Evolutionary conservation across 192 early-diverging fungal species (phyloP).

Genomic region (Backusella parvicylindrica): DNA sequence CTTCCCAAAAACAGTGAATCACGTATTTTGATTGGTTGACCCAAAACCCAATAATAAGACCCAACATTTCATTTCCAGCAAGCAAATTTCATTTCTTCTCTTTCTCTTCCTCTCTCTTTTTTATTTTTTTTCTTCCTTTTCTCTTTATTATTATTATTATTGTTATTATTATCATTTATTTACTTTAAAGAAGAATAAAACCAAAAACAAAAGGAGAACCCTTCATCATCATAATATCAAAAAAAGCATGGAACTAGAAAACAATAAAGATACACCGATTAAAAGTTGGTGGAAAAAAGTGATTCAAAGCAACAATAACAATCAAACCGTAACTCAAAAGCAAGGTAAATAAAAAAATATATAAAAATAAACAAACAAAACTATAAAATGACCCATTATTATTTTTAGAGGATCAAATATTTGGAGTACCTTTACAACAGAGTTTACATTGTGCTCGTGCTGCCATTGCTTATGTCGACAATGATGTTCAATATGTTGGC

Average conservation of each 20-base stretch:
- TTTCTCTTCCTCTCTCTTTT: neutral
- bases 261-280: neutral
- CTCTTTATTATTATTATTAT: neutral
- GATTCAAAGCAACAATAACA: neutral
- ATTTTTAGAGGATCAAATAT: constrained; percentile 16
- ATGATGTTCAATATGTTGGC: constrained; percentile 31
- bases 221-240: neutral
- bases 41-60: neutral
- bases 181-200: neutral
- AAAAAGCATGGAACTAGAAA: neutral
- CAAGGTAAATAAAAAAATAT: neutral
- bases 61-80: neutral
- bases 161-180: neutral
- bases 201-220: neutral
- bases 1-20: neutral
- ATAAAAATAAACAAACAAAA: neutral
- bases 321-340: neutral
- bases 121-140: neutral
- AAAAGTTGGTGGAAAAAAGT: constrained; percentile 13
- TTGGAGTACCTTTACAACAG: constrained; percentile 28
- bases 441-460: constrained; percentile 22
- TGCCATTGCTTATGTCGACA: constrained; percentile 32
- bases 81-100: neutral
- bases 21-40: neutral
- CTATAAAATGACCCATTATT: too few species aligned